Percentiles rank a stretch among this genome's conserved stretches.
Conservation (phyloP, 2,329 filamentous ascomycete genomes). For the Aschersonia sp. region DNA sequence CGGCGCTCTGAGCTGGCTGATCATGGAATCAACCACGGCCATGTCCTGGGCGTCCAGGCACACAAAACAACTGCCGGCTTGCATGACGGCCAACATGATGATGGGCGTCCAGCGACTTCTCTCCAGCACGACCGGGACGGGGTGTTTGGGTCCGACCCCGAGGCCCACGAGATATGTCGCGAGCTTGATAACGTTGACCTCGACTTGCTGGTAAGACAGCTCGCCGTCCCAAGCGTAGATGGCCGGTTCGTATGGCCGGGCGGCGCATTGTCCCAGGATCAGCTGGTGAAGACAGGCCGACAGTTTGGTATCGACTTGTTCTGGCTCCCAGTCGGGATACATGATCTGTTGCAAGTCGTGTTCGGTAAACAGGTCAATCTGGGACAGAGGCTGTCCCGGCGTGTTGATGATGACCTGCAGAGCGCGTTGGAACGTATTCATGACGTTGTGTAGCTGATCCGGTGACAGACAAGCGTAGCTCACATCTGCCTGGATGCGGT, state of each 20-base stretch:
- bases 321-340: conserved; percentile 32
- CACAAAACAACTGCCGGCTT: conserved; percentile 38
- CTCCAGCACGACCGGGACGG: conserved; percentile 54
- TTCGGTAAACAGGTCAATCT: conserved; percentile 39
- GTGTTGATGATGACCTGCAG: conserved; percentile 29
- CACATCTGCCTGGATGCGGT: conserved; percentile 27
- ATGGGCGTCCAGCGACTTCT: conserved; percentile 57
- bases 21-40: conserved; percentile 24
- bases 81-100: conserved; percentile 54
- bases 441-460: conserved; percentile 30
- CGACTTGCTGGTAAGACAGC: conserved; percentile 25
- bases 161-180: conserved; percentile 31
- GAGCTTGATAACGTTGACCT: conserved; percentile 21
- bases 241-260: conserved; percentile 23
- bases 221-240: conserved; percentile 30
- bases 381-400: conserved; percentile 24
- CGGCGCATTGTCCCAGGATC: conserved; percentile 23
- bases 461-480: conserved; percentile 27
- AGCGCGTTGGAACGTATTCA: conserved; percentile 37
- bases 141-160: conserved; percentile 34
- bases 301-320: conserved; percentile 21
- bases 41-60: conserved; percentile 32
- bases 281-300: conserved; percentile 29
- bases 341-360: conserved; percentile 39
- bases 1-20: conserved; percentile 26